phyloP scores from a whole-genome alignment of 768 basidiomycete species.

The Cystoderma amianthinum region DNA sequence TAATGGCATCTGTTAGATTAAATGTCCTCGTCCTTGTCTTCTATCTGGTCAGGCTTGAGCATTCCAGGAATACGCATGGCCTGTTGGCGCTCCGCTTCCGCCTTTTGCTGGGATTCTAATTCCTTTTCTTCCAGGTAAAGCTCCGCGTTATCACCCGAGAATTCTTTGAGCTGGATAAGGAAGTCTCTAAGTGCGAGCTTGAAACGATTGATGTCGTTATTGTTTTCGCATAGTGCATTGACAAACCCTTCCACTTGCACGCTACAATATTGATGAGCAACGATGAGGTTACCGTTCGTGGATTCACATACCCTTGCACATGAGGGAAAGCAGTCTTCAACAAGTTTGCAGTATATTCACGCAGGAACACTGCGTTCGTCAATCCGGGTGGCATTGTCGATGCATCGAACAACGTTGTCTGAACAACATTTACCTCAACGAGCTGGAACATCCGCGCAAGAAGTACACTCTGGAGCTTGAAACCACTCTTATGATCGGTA shows the following conservation, averaged over 20 bases:
- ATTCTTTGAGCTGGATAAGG: conserved; percentile 96
- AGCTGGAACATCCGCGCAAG: conserved; percentile 92
- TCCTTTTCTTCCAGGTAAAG: conserved; percentile 94
- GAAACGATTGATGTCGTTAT: conserved; percentile 83
- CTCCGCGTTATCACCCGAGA: conserved; percentile 91
- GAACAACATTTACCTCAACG: conserved; percentile 74
- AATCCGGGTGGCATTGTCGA: conserved; percentile 58
- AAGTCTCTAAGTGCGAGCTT: conserved; percentile 94
- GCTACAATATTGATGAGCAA: conserved; percentile 36
- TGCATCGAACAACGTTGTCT: conserved; percentile 81
- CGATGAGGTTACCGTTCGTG: conserved; percentile 4
- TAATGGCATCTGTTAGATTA: conserved; percentile 28
- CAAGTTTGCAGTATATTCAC: conserved; percentile 81
- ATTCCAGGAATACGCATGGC: conserved; percentile 96
- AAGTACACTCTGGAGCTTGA: conserved; percentile 91
- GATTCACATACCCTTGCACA: conserved; percentile 70
- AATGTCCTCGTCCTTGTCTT: conserved; percentile 90
- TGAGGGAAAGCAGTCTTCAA: conserved; percentile 90
- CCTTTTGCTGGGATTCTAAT: conserved; percentile 69
- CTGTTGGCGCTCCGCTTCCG: conserved; percentile 77
- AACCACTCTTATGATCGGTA: conserved; percentile 97
- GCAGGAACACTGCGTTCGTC: conserved; percentile 74
- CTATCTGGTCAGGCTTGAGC: conserved; percentile 92
- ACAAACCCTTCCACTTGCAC: conserved; percentile 71
- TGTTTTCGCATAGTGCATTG: conserved; percentile 57